phyloP scores from a whole-genome alignment of 768 basidiomycete species.

The Hypholoma sublateritium region DNA sequence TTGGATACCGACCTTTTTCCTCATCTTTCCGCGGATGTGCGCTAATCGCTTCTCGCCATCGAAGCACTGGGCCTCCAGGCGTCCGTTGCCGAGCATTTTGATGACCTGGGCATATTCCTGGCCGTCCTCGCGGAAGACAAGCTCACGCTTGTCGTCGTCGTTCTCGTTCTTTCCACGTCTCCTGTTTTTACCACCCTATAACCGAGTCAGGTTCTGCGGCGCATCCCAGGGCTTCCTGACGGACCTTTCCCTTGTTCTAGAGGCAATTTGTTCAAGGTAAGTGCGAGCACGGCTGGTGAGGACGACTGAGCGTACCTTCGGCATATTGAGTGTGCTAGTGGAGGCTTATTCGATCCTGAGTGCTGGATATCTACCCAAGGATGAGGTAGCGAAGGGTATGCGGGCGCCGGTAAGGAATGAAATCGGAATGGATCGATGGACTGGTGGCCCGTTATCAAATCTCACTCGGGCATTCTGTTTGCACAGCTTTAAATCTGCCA shows the following conservation, averaged over 20 bases:
- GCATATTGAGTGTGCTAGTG: background rate
- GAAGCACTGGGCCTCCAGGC: slow-evolving; percentile 94
- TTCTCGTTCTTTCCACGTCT: slow-evolving; percentile 99
- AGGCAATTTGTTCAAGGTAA: background rate
- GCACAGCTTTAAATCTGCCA: background rate
- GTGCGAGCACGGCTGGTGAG: background rate
- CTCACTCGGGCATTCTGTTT: background rate
- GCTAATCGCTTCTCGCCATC: slow-evolving; percentile 98
- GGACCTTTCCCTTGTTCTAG: slow-evolving; percentile 11
- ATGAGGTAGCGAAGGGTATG: background rate
- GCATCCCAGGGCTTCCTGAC: background rate
- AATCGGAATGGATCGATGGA: slow-evolving; percentile 1
- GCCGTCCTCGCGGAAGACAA: slow-evolving; percentile 98
- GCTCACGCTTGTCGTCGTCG: slow-evolving; percentile 97
- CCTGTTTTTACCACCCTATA: slow-evolving; percentile 98
- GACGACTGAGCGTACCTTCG: slow-evolving; percentile 2
- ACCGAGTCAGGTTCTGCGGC: background rate
- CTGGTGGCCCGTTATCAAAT: slow-evolving; percentile 5
- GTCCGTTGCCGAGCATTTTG: slow-evolving; percentile 99
- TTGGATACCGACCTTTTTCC: slow-evolving; percentile 81
- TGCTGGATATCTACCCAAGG: background rate
- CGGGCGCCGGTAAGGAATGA: background rate
- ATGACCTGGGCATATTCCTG: slow-evolving; percentile 98
- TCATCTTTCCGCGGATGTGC: slow-evolving; percentile 98
- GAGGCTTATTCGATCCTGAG: background rate